A percentile compares a stretch with the other conserved stretches of the same genome.
Conservation (phyloP, 1,139 yeast genomes). For the Candida neerlandica region DNA sequence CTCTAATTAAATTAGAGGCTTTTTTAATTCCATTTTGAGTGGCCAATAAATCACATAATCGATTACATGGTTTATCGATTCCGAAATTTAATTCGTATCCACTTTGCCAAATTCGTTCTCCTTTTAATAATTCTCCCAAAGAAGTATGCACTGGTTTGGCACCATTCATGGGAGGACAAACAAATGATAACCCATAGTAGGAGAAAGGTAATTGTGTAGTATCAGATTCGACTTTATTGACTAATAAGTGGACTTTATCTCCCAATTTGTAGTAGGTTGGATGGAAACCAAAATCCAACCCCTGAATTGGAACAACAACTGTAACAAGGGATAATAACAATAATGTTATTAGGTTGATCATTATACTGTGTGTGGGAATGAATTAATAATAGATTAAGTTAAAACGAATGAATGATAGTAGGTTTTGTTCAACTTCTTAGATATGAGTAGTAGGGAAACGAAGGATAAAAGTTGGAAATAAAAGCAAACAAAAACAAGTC, state of each 20-base stretch:
- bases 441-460: background rate
- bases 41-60: slow-evolving; percentile 67
- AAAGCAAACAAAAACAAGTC: background rate
- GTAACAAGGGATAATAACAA: background rate
- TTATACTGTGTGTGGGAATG: background rate
- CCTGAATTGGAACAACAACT: slow-evolving; percentile 1
- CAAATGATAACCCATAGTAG: slow-evolving; percentile 76
- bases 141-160: slow-evolving; percentile 67
- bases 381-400: background rate
- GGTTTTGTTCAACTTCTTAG: background rate
- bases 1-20: slow-evolving; percentile 63
- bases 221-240: slow-evolving; percentile 80
- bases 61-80: slow-evolving; percentile 62
- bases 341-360: slow-evolving; percentile 5
- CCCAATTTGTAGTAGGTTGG: slow-evolving; percentile 46
- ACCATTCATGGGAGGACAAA: slow-evolving; percentile 66
- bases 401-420: slow-evolving; percentile 3
- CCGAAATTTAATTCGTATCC: slow-evolving; percentile 66
- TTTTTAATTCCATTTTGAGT: slow-evolving; percentile 50
- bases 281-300: slow-evolving; percentile 21
- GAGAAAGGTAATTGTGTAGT: slow-evolving; percentile 77
- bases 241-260: slow-evolving; percentile 68
- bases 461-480: background rate
- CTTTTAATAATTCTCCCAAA: slow-evolving; percentile 75
- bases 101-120: slow-evolving; percentile 79